Evolutionary conservation across 1,139 yeast genomes (phyloP).

Genomic region (Lodderomyces theae): DNA sequence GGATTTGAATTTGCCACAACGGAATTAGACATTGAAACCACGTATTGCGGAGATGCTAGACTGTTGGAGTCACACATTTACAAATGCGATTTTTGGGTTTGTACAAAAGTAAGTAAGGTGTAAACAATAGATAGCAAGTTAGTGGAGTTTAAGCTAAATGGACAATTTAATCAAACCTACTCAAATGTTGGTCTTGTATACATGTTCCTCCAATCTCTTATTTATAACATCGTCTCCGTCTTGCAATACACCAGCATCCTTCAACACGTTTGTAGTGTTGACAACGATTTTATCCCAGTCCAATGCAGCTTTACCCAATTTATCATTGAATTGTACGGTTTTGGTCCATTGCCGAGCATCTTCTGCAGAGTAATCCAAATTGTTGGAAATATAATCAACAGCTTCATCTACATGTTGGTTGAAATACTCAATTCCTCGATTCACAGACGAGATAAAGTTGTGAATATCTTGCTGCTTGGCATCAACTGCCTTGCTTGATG

Average conservation of each 20-base stretch:
- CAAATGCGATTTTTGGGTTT: conserved; percentile 74
- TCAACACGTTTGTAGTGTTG: conserved; percentile 60
- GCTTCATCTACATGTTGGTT: conserved; percentile 61
- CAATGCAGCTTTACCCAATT: conserved; percentile 41
- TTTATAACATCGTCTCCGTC: conserved; percentile 36
- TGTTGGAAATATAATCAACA: conserved; percentile 56
- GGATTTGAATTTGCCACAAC: conserved; percentile 52
- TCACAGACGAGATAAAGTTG: conserved; percentile 51
- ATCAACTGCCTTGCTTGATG: conserved; percentile 34
- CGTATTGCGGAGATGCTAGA: conserved; percentile 55
- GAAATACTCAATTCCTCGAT: conserved; percentile 69
- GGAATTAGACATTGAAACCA: conserved; percentile 44
- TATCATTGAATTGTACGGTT: conserved; percentile 62
- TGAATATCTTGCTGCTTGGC: conserved; percentile 28
- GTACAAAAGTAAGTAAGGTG: conserved; percentile 25
- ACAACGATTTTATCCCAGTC: conserved; percentile 51
- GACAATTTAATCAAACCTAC: too few relatives aligned
- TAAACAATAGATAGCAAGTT: too few relatives aligned
- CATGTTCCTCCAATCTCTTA: conserved; percentile 31
- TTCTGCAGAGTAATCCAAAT: conserved; percentile 71
- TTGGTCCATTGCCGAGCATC: conserved; percentile 81
- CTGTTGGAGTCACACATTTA: conserved; percentile 60
- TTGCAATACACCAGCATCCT: conserved; percentile 57
- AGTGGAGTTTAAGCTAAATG: too few relatives aligned
- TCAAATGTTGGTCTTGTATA: conserved; percentile 14